phyloP scores from a whole-genome alignment of 2,329 filamentous ascomycete species.

The Apiospora rasikravindrae region DNA sequence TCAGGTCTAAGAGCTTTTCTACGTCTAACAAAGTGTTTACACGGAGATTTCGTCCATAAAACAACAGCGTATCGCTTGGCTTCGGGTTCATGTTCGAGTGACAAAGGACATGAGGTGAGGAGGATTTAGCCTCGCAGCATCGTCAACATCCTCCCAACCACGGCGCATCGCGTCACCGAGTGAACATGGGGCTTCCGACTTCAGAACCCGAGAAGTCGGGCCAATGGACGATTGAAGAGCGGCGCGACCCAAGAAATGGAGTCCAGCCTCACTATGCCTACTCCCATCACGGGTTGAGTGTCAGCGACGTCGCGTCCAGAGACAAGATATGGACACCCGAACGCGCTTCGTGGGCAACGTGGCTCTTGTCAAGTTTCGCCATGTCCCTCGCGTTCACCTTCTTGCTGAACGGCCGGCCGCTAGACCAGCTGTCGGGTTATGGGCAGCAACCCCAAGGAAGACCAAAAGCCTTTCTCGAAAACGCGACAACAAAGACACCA shows the following conservation, averaged over 20 bases:
- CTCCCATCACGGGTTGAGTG: not conserved
- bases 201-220: not conserved
- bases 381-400: not conserved
- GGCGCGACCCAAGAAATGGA: not conserved
- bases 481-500: not conserved
- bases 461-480: not conserved
- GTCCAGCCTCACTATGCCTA: not conserved
- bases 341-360: not conserved
- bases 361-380: slow-evolving; percentile 13
- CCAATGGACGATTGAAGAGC: not conserved
- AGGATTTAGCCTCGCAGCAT: not conserved
- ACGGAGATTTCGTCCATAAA: not conserved
- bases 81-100: not conserved
- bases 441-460: not conserved
- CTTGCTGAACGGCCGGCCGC: not conserved
- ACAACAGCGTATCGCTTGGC: not conserved
- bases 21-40: not conserved
- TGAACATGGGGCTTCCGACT: not conserved
- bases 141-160: not conserved
- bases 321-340: not conserved
- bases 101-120: not conserved
- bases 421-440: not conserved
- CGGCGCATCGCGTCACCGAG: not conserved
- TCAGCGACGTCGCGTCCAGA: not conserved
- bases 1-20: not conserved